These are phyloP conservation scores for Friedmanniomyces endolithicus DNA, from an alignment of 495 filamentous ascomycete genomes.

Conservation along the genomic window DNA sequence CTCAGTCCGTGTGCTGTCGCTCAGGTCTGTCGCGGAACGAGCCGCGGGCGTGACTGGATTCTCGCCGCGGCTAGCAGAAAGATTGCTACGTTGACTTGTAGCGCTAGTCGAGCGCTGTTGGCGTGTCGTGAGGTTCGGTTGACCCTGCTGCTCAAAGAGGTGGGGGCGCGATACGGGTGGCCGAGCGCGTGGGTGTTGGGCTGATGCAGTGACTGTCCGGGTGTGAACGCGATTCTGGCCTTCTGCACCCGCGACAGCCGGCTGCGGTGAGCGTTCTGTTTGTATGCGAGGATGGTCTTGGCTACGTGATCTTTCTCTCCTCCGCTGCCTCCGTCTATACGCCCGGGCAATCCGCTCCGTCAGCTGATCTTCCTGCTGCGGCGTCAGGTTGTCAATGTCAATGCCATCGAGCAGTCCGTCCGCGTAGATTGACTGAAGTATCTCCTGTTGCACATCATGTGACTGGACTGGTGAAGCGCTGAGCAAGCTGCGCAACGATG, in stretches of 20 bases:
- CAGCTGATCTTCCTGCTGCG: constrained; percentile 66
- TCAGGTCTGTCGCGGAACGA: constrained; percentile 50
- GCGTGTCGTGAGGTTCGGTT: constrained; percentile 9
- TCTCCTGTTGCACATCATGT: constrained; percentile 72
- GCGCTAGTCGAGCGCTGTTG: constrained; percentile 10
- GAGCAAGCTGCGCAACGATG: constrained; percentile 70
- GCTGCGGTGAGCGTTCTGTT: neutral
- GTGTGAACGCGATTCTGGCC: constrained; percentile 14
- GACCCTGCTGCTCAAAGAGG: constrained; percentile 37
- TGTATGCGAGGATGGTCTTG: constrained; percentile 3
- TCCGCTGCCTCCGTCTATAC: constrained; percentile 50
- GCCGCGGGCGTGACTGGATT: constrained; percentile 29
- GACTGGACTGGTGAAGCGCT: constrained; percentile 61
- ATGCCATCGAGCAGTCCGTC: constrained; percentile 78
- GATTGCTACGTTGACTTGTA: constrained; percentile 37
- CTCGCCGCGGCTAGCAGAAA: constrained; percentile 15
- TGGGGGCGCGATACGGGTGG: constrained; percentile 46
- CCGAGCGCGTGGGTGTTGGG: constrained; percentile 27
- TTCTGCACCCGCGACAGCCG: neutral
- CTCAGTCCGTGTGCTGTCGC: constrained; percentile 32
- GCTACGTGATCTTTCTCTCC: constrained; percentile 21
- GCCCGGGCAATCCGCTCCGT: constrained; percentile 81
- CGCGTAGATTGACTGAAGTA: constrained; percentile 75
- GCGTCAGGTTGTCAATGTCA: constrained; percentile 67
- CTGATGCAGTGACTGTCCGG: constrained; percentile 26